Conservation (phyloP, 1,139 yeast genomes). For the Trichomonascaceae sp. region DNA sequence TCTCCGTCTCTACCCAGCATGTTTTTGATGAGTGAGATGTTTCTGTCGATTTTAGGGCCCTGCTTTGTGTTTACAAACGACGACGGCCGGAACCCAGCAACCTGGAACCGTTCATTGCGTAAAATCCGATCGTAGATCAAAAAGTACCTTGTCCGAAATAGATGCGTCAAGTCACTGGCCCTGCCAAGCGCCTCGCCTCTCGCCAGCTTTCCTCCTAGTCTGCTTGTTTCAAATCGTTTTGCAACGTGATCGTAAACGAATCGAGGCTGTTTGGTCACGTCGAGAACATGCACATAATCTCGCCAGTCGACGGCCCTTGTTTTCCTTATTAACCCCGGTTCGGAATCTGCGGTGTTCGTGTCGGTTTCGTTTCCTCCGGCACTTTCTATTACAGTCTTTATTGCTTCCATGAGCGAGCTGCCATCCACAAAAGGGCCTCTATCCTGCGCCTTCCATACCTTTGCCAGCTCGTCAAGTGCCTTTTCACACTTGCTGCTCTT, state of each 20-base stretch:
- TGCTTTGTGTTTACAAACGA: conserved; percentile 9
- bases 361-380: neutral
- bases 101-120: conserved; percentile 63
- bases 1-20: conserved; percentile 73
- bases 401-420: conserved; percentile 47
- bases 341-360: neutral
- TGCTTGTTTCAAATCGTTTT: conserved; percentile 42
- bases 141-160: conserved; percentile 40
- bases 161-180: conserved; percentile 4
- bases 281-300: conserved; percentile 56
- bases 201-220: conserved; percentile 19
- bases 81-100: conserved; percentile 24
- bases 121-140: conserved; percentile 56
- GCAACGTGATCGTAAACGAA: conserved; percentile 52
- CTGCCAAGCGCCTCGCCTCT: conserved; percentile 21
- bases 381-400: conserved; percentile 34
- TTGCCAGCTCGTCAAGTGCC: conserved; percentile 68
- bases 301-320: conserved; percentile 35
- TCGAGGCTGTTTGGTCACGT: conserved; percentile 53
- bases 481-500: conserved; percentile 50
- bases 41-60: conserved; percentile 20
- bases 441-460: conserved; percentile 78
- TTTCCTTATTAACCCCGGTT: neutral
- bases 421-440: conserved; percentile 78
- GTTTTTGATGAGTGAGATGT: conserved; percentile 65